Percentiles rank a stretch among this genome's conserved stretches.
Conservation (phyloP, 2,329 filamentous ascomycete species). For the Cadophora sp. region DNA sequence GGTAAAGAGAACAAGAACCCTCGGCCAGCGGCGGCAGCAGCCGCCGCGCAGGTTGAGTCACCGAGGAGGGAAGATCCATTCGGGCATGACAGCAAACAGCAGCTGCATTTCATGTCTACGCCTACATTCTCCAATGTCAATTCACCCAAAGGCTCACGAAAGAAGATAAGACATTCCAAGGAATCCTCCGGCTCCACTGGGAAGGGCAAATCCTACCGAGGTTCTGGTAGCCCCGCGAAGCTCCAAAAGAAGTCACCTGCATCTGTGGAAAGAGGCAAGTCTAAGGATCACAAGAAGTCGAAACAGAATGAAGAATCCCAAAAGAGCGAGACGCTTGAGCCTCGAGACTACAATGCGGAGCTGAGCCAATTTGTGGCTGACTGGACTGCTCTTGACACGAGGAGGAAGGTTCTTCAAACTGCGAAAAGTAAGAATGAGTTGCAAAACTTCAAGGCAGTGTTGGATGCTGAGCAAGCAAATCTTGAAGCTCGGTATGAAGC, state of each 20-base stretch:
- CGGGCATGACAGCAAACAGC: conserved; percentile 8
- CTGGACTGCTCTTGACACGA: neutral
- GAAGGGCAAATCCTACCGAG: neutral
- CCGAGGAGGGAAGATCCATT: neutral
- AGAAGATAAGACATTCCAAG: conserved; percentile 14
- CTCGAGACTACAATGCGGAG: conserved; percentile 7
- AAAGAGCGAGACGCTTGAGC: neutral
- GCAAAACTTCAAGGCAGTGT: conserved; percentile 13
- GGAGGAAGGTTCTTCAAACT: conserved; percentile 9
- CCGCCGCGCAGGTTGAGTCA: neutral
- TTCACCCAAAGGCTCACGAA: neutral
- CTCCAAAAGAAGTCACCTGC: conserved; percentile 7
- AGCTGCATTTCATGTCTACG: conserved; percentile 20
- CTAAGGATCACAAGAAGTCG: neutral
- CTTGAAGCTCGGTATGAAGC: conserved; percentile 2
- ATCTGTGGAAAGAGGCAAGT: conserved; percentile 5
- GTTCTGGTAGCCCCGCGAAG: neutral
- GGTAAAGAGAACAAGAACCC: conserved; percentile 19
- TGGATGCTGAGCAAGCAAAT: conserved; percentile 12
- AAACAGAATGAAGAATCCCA: neutral
- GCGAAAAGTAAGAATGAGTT: conserved; percentile 1
- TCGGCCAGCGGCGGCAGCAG: neutral
- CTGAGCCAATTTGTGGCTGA: conserved; percentile 5
- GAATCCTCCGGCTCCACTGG: conserved; percentile 12
- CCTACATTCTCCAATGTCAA: conserved; percentile 11